These are phyloP conservation scores for Plectosphaerella sp. DNA, from an alignment of 2,329 filamentous ascomycete genomes.

Conservation along the genomic window DNA sequence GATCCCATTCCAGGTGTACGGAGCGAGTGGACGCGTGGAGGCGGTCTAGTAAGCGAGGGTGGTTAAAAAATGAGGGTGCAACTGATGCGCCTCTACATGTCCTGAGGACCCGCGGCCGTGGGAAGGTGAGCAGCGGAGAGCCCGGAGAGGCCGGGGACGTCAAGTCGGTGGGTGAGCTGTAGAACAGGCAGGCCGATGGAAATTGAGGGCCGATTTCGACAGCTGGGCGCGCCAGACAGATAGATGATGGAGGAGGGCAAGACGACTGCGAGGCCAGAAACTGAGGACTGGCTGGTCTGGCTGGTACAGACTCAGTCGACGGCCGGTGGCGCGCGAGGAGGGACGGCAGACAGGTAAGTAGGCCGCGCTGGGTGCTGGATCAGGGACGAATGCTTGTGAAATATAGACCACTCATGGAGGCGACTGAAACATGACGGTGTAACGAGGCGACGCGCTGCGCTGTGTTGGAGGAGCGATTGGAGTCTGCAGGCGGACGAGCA, in stretches of 20 bases:
- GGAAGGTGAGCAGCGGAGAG: neutral
- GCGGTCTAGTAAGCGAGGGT: too few species aligned
- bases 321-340: neutral
- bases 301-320: neutral
- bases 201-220: neutral
- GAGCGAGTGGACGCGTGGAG: too few species aligned
- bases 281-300: too few species aligned
- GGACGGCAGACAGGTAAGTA: neutral
- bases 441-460: constrained; percentile 14
- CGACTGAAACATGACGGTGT: constrained; percentile 31
- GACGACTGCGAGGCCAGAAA: too few species aligned
- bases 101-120: neutral
- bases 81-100: neutral
- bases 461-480: too few species aligned
- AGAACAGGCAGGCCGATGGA: neutral
- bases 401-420: constrained; percentile 9
- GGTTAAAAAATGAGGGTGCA: neutral
- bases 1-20: constrained; percentile 21
- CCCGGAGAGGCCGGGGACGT: neutral
- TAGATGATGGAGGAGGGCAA: too few species aligned
- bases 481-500: neutral
- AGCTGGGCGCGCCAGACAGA: neutral
- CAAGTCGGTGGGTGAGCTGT: neutral
- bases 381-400: neutral
- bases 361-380: neutral